Percentiles rank a stretch among this genome's conserved stretches.
Conservation (phyloP, 2,329 filamentous ascomycete genomes). For the Ceratocystis smalleyi region DNA sequence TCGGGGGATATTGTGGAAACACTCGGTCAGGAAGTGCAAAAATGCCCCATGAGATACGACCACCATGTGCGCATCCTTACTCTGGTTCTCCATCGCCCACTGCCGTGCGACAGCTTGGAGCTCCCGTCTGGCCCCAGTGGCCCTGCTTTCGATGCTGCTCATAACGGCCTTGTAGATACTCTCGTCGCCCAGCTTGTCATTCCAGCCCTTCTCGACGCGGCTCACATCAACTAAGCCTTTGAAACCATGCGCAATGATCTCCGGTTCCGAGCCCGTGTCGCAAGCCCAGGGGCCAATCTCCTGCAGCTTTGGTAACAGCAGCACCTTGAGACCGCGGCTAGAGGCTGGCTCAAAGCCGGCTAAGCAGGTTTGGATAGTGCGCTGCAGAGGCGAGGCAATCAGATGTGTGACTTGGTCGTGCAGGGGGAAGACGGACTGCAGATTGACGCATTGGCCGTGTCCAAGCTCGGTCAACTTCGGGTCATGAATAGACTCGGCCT, state of each 20-base stretch:
- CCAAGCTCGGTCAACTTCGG: constrained; percentile 65
- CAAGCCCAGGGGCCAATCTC: constrained; percentile 62
- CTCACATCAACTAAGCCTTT: constrained; percentile 45
- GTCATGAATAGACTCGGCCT: constrained; percentile 60
- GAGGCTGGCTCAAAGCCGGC: constrained; percentile 47
- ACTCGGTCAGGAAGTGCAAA: constrained; percentile 70
- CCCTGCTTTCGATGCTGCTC: constrained; percentile 43
- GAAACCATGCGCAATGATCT: constrained; percentile 45
- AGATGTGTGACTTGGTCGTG: constrained; percentile 52
- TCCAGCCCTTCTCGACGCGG: constrained; percentile 53
- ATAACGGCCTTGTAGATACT: constrained; percentile 24
- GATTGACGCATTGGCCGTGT: constrained; percentile 52
- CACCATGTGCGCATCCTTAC: constrained; percentile 47
- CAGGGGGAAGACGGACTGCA: constrained; percentile 48
- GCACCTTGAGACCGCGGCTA: constrained; percentile 27
- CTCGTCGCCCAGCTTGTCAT: constrained; percentile 43
- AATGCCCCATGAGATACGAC: constrained; percentile 73
- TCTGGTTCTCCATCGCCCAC: constrained; percentile 28
- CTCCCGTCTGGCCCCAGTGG: constrained; percentile 43
- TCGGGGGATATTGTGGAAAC: constrained; percentile 49
- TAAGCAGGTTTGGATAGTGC: constrained; percentile 66
- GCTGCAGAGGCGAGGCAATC: constrained; percentile 62
- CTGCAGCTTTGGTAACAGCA: constrained; percentile 60
- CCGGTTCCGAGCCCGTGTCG: constrained; percentile 51
- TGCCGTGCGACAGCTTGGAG: constrained; percentile 36